These are phyloP conservation scores for Coleophoma eucalyptorum DNA, from an alignment of 2,329 filamentous ascomycete species.

Conservation along the genomic window DNA sequence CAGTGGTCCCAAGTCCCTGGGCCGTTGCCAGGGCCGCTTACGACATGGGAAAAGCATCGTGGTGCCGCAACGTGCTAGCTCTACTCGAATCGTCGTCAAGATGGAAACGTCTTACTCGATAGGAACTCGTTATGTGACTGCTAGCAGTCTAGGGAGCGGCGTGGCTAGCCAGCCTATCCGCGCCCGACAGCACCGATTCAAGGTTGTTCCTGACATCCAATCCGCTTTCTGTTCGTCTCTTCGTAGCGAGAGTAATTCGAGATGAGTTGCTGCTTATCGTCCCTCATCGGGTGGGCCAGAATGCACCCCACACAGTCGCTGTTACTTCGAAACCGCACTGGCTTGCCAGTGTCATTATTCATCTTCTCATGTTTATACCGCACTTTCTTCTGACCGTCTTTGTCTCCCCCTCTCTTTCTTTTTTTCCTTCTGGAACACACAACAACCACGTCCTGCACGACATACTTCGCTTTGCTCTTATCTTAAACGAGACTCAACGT, in stretches of 20 bases:
- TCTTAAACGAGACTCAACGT: neutral
- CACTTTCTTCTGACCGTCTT: conserved; percentile 6
- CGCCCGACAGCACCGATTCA: neutral
- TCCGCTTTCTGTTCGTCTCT: neutral
- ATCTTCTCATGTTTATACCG: neutral
- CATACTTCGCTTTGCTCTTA: neutral
- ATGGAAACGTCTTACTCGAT: conserved; percentile 14
- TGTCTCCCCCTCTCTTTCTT: conserved; percentile 7
- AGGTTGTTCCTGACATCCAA: neutral
- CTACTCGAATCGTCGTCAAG: too few species aligned
- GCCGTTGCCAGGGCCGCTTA: too few species aligned
- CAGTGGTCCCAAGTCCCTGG: too few species aligned
- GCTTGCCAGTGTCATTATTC: neutral
- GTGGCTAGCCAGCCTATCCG: neutral
- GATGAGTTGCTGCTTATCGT: too few species aligned
- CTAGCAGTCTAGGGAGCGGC: too few species aligned
- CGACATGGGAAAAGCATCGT: too few species aligned
- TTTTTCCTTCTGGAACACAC: neutral
- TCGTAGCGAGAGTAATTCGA: neutral
- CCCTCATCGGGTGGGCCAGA: conserved; percentile 4
- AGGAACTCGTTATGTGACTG: conserved; percentile 9
- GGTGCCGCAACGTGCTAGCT: too few species aligned
- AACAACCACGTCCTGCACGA: neutral
- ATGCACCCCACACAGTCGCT: conserved; percentile 23
- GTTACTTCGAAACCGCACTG: neutral